Conservation (phyloP, 345 rosid species). For the Eucalyptus sideroxylon region DNA sequence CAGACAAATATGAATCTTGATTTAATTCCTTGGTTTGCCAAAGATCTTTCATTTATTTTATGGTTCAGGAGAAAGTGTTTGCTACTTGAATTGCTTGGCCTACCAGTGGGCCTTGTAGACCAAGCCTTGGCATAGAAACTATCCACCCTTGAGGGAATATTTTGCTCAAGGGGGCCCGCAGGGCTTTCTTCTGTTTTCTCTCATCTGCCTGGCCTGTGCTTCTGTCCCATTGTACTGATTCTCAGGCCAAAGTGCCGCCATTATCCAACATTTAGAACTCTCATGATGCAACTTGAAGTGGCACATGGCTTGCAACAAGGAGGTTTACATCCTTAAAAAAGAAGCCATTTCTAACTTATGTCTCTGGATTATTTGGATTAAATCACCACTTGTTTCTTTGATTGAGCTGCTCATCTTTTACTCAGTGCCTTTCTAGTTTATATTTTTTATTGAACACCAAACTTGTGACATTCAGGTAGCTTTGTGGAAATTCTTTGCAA, state of each 20-base stretch:
- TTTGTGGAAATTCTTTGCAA: constrained; percentile 72
- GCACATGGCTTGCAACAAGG: neutral
- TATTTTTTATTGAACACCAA: neutral
- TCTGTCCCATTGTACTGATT: neutral
- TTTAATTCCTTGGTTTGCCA: neutral
- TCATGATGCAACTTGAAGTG: neutral
- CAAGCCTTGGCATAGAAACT: neutral
- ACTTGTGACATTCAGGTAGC: constrained; percentile 54
- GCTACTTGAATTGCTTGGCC: neutral
- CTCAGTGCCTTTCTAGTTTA: neutral
- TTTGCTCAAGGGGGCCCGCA: neutral
- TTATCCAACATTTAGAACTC: neutral
- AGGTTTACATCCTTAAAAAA: neutral
- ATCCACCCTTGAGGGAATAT: neutral
- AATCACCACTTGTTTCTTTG: neutral
- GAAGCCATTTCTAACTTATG: neutral
- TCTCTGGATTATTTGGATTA: neutral
- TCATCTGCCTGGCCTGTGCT: neutral
- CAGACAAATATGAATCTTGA: neutral
- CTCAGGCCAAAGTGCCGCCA: neutral
- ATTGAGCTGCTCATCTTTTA: neutral
- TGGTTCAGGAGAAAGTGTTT: neutral
- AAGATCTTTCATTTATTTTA: neutral
- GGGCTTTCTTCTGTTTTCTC: neutral
- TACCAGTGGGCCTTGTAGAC: neutral